Evolutionary conservation across 257 asterid genomes (phyloP).

Genomic region (Solanum virginianum): DNA sequence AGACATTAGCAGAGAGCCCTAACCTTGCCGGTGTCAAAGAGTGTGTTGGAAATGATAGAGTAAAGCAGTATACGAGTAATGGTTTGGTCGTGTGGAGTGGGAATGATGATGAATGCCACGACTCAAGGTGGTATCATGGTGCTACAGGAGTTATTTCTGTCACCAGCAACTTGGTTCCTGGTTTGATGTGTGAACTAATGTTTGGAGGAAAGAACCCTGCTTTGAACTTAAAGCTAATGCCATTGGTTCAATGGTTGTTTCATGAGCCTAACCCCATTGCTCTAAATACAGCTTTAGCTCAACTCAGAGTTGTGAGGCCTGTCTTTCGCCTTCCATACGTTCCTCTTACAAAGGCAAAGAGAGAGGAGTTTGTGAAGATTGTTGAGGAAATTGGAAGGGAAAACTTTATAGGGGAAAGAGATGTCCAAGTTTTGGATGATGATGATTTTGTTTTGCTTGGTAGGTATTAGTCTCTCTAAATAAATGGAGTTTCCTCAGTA

Average conservation of each 20-base stretch:
- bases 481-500: too few relatives aligned
- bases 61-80: slow-evolving; percentile 40
- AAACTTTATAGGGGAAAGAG: slow-evolving; percentile 60
- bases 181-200: slow-evolving; percentile 63
- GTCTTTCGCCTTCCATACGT: slow-evolving; percentile 71
- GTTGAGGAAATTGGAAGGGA: slow-evolving; percentile 66
- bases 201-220: slow-evolving; percentile 46
- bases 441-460: slow-evolving; percentile 62
- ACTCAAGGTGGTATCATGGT: slow-evolving; percentile 69
- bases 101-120: slow-evolving; percentile 77
- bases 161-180: slow-evolving; percentile 76
- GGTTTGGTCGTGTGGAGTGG: slow-evolving; percentile 82
- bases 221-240: slow-evolving; percentile 43
- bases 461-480: slow-evolving; percentile 37
- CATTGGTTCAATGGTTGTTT: slow-evolving; percentile 62
- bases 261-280: slow-evolving; percentile 68
- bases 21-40: slow-evolving; percentile 84
- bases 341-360: slow-evolving; percentile 55
- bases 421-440: slow-evolving; percentile 55
- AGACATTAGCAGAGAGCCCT: slow-evolving; percentile 24
- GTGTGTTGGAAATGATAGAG: slow-evolving; percentile 63
- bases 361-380: slow-evolving; percentile 64
- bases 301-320: slow-evolving; percentile 80
- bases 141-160: slow-evolving; percentile 74
- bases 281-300: slow-evolving; percentile 76